Evolutionary conservation across 2,329 filamentous ascomycete species (phyloP).

Genomic region (Talaromyces sp.): DNA sequence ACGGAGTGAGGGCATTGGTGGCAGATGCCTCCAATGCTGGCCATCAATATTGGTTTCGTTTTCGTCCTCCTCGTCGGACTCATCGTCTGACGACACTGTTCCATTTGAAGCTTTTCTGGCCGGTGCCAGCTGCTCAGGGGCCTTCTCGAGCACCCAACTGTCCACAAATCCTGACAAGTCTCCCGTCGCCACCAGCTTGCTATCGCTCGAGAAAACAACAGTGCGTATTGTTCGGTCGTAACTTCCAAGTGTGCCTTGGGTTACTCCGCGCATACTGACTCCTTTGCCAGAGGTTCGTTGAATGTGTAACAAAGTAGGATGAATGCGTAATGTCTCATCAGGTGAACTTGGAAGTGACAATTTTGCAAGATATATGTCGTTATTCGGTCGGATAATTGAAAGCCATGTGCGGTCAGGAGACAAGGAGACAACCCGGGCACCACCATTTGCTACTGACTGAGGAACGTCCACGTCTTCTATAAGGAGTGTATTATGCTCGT

Average conservation of each 20-base stretch:
- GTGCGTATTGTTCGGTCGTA: conserved; percentile 75
- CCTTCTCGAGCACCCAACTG: conserved; percentile 69
- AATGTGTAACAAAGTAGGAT: conserved; percentile 22
- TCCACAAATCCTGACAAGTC: conserved; percentile 84
- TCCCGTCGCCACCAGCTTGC: conserved; percentile 69
- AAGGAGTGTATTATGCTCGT: conserved; percentile 57
- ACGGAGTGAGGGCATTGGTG: conserved; percentile 64
- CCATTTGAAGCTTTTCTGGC: conserved; percentile 22
- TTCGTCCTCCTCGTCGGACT: conserved; percentile 45
- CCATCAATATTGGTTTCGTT: conserved; percentile 48
- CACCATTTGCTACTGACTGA: conserved; percentile 50
- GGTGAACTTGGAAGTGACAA: conserved; percentile 33
- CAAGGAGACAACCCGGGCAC: conserved; percentile 60
- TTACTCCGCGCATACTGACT: conserved; percentile 36
- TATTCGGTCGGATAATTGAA: conserved; percentile 54
- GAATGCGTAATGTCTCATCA: conserved; percentile 39
- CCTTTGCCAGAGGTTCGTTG: conserved; percentile 12
- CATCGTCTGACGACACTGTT: conserved; percentile 34
- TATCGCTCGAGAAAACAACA: conserved; percentile 73
- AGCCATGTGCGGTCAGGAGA: conserved; percentile 45
- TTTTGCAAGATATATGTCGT: conserved; percentile 51
- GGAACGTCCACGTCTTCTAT: conserved; percentile 68
- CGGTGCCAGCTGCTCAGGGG: conserved; percentile 31
- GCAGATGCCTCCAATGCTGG: conserved; percentile 66
- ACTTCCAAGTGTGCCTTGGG: conserved; percentile 63